Evolutionary conservation across 2,329 filamentous ascomycete species (phyloP).

Genomic region (Fusarium sp.): DNA sequence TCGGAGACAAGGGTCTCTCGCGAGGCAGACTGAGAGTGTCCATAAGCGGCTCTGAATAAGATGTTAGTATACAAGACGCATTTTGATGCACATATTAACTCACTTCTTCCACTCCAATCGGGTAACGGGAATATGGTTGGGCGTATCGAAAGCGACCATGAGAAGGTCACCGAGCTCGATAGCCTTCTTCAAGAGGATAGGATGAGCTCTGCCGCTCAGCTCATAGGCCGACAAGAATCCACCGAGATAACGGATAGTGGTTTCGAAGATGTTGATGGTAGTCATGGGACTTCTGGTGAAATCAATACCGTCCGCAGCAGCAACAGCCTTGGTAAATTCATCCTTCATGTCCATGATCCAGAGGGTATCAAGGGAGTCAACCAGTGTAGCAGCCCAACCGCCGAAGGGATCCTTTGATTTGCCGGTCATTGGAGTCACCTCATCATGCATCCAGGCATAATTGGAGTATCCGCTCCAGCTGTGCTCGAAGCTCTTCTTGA

Average conservation of each 20-base stretch:
- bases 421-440: conserved; percentile 70
- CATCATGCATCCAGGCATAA: conserved; percentile 74
- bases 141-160: conserved; percentile 76
- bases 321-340: conserved; percentile 74
- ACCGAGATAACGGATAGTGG: conserved; percentile 77
- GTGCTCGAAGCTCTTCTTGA: conserved; percentile 67
- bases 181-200: conserved; percentile 71
- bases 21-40: conserved; percentile 43
- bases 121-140: conserved; percentile 71
- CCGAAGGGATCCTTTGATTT: conserved; percentile 69
- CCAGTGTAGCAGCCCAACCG: conserved; percentile 75
- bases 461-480: conserved; percentile 73
- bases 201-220: conserved; percentile 65
- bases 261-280: conserved; percentile 76
- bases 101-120: conserved; percentile 50
- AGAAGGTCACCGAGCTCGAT: conserved; percentile 73
- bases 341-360: conserved; percentile 78
- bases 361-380: conserved; percentile 75
- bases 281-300: conserved; percentile 65
- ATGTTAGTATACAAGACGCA: conserved; percentile 24
- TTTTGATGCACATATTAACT: conserved; percentile 11
- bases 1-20: conserved; percentile 47
- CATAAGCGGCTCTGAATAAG: conserved; percentile 42
- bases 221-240: conserved; percentile 77
- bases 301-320: conserved; percentile 69